Evolutionary conservation across 345 rosid species (phyloP), one percentile per base, ranked within the genome.

Genomic region (Punica granatum): DNA sequence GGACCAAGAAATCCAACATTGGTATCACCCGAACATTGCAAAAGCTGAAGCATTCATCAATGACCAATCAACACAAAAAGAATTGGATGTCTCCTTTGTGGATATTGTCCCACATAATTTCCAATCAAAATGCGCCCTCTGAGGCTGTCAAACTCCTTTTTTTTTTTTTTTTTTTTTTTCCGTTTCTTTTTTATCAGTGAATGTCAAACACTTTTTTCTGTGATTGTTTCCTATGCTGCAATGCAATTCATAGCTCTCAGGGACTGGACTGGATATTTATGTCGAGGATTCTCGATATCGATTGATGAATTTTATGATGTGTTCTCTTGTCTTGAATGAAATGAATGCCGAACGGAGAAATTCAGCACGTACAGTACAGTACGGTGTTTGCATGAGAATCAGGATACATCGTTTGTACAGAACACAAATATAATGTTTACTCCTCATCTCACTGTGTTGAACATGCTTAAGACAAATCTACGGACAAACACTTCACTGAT

Each of bases 11-110:
- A 56, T 56, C 61, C 61, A 56, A 56, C 61, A 56, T 30, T 26
- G 9, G 26, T 56, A 37, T 39, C 33, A 46, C 43, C 53, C 21
- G 26, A 43, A 41, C 65, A 34, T 36, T 48, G 36, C 19, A 68
- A 39, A 59, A 39, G 70, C 28, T 12, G 63, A n/a, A 60, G 56
- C 71, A 60, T 60, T 12, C 30, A 60, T 68, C 64, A 68, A 63
- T 59, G 54, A 43, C 11, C 61, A 56, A 56, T 56, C 33, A 56
- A 56, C 33, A 30, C 61, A 59, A 23, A 35, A 31, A 43, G 49
- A 21, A 42, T 41, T 44, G 10, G 30, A 28, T 68, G 71, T 60
- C 65, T 60, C 58, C 30, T 43, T 42, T 59, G 46, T 58, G 71
- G 71, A 23, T 43, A 37, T 33, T 59, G 10, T 41, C 42, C 37